A percentile compares a stretch with the other conserved stretches of the same genome.
These are phyloP conservation scores for Daedalea quercina DNA, from an alignment of 768 basidiomycete species.

Conservation along the genomic window DNA sequence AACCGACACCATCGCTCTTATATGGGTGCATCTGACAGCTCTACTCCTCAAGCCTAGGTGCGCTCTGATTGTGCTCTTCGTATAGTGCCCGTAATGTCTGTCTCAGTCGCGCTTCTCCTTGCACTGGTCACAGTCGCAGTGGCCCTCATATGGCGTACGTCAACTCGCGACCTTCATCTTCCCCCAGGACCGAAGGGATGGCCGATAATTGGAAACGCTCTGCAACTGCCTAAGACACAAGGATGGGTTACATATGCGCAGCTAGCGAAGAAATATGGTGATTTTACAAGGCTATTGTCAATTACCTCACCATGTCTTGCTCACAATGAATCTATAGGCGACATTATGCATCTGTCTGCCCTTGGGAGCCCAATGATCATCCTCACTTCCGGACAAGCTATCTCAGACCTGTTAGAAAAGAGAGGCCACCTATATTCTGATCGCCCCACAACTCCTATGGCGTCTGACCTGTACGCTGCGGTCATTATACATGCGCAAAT, in stretches of 20 bases:
- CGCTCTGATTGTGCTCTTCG: no score
- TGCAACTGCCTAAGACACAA: neutral
- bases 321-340: slow-evolving; percentile 1
- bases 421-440: slow-evolving; percentile 16
- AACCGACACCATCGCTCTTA: no score
- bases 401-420: slow-evolving; percentile 16
- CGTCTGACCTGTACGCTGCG: slow-evolving; percentile 53
- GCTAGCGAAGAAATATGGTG: neutral
- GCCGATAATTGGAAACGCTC: neutral
- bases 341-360: slow-evolving; percentile 11
- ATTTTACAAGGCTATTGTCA: neutral
- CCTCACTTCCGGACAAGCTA: slow-evolving; percentile 5
- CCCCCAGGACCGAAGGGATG: neutral
- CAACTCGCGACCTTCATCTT: neutral
- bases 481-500: neutral
- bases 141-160: no score
- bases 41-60: no score
- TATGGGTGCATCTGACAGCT: no score
- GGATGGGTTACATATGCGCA: neutral
- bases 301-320: neutral
- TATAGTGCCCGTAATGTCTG: no score
- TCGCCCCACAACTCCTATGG: slow-evolving; percentile 46
- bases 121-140: no score
- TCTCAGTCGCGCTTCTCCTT: no score
- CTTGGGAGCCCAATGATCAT: slow-evolving; percentile 11